Base-by-base conservation (phyloP, 1,139 yeast genomes). In the Yamadazyma oceani region DNA sequence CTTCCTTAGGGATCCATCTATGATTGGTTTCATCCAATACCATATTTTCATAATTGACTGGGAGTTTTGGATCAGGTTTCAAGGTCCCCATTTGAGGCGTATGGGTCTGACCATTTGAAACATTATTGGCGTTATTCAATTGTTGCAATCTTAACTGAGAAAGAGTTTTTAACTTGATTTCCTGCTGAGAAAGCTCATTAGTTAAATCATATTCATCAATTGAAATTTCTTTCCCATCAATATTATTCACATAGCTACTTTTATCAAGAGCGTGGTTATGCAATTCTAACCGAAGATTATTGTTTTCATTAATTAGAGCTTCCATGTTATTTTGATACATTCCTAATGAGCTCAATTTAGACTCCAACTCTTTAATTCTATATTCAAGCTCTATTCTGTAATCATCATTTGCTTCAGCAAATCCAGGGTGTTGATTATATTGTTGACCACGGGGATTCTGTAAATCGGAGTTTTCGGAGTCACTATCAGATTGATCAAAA, bases 21-120 rank as follows among this genome's bases (percentile, higher is more conserved):
- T 64, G 65, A 37, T 66, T 64, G 26, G 52, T 54, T 23, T 53
- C 56, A 46, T 69, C 75, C 31, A 66, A 57, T 1, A 65, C 50
- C 75, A 69, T 70, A 36, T 69, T 60, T 10, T 63, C 68, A 42
- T 66, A 68, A 22, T 57, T 57, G 21, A 53, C 51, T 1, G 75
- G 75, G n/a, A 66, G 48, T n/a, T 58, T 55, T 4, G 51, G 41
- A 15, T 55, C 63, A 2, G 74, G 75, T 23, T 58, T 54, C 10
- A 67, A 64, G 14, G 60, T 52, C 4, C 73, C 73, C 30, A 51
- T 10, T 11, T 4, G 15, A 15, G 17, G 23, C 15, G 29, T 11
- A 9, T 17, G 32, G 22, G 17, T 21, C n/a, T n/a, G n/a, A n/a
- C n/a, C n/a, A 21, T 21, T 23, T 13, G 11, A 9, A 17, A 41